A percentile compares a stretch with the other conserved stretches of the same genome.
phyloP scores from a whole-genome alignment of 140 eudicot species.

The Bidens hawaiensis region DNA sequence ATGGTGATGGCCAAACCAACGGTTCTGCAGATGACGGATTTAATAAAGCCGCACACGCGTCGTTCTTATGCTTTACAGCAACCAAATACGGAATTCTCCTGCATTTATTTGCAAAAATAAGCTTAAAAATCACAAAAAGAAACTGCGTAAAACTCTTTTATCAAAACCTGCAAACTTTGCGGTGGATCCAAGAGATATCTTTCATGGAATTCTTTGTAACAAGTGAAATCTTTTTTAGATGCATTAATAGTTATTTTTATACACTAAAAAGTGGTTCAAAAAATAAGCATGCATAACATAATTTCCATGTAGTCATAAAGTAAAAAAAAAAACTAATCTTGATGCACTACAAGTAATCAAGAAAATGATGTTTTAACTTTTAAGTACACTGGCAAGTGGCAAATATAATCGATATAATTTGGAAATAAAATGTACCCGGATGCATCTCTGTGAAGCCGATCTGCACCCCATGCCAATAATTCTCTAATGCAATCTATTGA shows the following conservation, averaged over 20 bases:
- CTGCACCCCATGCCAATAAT: constrained; percentile 74
- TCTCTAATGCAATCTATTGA: constrained; percentile 70
- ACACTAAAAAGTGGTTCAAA: not conserved
- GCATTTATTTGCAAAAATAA: constrained; percentile 18
- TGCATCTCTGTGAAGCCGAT: constrained; percentile 56
- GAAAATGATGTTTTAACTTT: constrained; percentile 6
- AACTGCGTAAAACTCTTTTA: not conserved
- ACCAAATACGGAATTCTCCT: constrained; percentile 86
- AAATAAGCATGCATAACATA: constrained; percentile 1
- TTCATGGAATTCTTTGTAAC: not conserved
- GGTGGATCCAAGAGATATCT: not conserved
- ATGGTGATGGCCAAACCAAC: constrained; percentile 85
- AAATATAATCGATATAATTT: too few species aligned
- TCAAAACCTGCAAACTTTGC: not conserved
- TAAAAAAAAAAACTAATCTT: constrained; percentile 8
- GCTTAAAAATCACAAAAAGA: not conserved
- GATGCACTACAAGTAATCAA: constrained; percentile 4
- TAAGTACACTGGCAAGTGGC: not conserved
- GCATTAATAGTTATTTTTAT: not conserved
- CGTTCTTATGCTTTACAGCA: constrained; percentile 71
- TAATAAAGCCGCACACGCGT: constrained; percentile 65
- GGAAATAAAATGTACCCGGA: constrained; percentile 43
- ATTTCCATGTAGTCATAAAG: not conserved
- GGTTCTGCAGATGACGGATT: constrained; percentile 94
- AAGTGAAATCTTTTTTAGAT: too few species aligned